A percentile compares a stretch with the other conserved stretches of the same genome.
Evolutionary conservation across 257 asterid genomes (phyloP).

Genomic region (Fraxinus pennsylvanica): DNA sequence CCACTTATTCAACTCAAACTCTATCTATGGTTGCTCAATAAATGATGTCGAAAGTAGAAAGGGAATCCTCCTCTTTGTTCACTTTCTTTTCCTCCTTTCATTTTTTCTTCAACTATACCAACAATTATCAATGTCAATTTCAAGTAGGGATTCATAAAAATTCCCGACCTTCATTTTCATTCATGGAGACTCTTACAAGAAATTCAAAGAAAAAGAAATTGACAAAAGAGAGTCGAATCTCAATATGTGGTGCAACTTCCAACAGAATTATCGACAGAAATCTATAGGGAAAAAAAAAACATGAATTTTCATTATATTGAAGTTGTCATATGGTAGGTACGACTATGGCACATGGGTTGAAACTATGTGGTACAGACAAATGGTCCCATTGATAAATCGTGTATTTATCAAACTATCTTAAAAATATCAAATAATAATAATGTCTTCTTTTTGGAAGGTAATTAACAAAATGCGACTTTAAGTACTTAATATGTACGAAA

Average conservation of each 20-base stretch:
- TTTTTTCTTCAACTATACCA: constrained; percentile 22
- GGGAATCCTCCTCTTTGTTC: neutral
- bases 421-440: neutral
- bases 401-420: neutral
- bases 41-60: too few species aligned
- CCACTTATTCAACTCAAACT: neutral
- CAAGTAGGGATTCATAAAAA: constrained; percentile 43
- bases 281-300: neutral
- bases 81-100: neutral
- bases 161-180: constrained; percentile 17
- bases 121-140: constrained; percentile 36
- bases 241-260: constrained; percentile 32
- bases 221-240: too few species aligned
- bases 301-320: neutral
- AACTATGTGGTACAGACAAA: neutral
- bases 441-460: neutral
- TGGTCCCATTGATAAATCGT: neutral
- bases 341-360: neutral
- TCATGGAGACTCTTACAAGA: neutral
- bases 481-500: neutral
- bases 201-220: constrained; percentile 21
- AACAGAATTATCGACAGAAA: constrained; percentile 4
- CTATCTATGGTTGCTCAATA: too few species aligned
- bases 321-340: neutral
- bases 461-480: neutral